Conservation (phyloP, 495 filamentous ascomycete genomes). For the Rhypophila decipiens region DNA sequence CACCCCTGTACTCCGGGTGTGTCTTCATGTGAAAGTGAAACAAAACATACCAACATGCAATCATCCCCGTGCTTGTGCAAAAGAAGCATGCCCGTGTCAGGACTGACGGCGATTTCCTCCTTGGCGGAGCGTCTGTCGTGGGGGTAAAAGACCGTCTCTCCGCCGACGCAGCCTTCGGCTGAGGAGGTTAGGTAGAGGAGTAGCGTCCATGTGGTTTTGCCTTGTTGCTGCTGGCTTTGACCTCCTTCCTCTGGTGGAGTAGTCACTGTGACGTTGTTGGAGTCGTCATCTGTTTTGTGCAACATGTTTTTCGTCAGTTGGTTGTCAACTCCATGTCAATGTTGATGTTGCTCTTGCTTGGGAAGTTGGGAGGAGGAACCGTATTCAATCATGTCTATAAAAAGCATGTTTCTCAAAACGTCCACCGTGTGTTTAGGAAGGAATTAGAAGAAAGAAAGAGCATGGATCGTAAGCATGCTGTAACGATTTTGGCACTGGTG, state of each 20-base stretch:
- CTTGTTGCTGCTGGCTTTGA: slow-evolving; percentile 31
- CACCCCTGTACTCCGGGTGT: too few species aligned
- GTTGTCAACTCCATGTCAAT: not conserved
- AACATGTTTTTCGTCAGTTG: not conserved
- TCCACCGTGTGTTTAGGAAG: not conserved
- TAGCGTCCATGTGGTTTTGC: slow-evolving; percentile 86
- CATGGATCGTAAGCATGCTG: not conserved
- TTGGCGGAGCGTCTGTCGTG: slow-evolving; percentile 53
- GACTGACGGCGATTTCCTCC: slow-evolving; percentile 58
- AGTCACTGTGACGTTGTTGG: slow-evolving; percentile 56
- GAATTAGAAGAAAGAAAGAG: not conserved
- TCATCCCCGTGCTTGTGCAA: slow-evolving; percentile 85
- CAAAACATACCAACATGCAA: slow-evolving; percentile 59
- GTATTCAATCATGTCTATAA: not conserved
- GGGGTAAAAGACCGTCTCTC: slow-evolving; percentile 90
- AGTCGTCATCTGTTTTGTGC: slow-evolving; percentile 62
- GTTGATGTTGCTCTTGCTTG: not conserved
- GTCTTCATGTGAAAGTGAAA: not conserved
- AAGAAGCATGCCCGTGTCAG: slow-evolving; percentile 75
- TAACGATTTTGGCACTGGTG: not conserved
- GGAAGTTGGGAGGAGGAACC: not conserved
- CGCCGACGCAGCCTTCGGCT: slow-evolving; percentile 51
- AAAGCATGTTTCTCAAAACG: not conserved
- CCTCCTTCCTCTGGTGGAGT: slow-evolving; percentile 11
- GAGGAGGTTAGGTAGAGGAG: slow-evolving; percentile 77